Percentiles rank a stretch among this genome's conserved stretches.
These are phyloP conservation scores for Aspergillus proliferans DNA, from an alignment of 2,329 filamentous ascomycete genomes.

Conservation along the genomic window DNA sequence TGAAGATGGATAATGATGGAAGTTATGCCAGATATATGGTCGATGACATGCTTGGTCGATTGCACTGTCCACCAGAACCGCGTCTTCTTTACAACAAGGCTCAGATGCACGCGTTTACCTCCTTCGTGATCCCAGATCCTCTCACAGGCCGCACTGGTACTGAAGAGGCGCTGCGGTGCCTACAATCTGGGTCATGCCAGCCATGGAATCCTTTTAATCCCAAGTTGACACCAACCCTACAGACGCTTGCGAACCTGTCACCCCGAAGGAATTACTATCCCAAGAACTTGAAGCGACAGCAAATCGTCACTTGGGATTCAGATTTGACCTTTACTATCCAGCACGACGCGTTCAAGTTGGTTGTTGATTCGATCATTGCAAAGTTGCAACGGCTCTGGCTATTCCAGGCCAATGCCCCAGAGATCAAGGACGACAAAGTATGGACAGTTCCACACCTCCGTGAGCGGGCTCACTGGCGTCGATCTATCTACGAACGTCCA, in stretches of 20 bases:
- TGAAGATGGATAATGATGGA: slow-evolving; percentile 32
- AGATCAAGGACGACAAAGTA: neutral
- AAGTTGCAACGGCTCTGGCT: neutral
- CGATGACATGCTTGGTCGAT: slow-evolving; percentile 48
- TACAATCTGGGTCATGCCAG: slow-evolving; percentile 47
- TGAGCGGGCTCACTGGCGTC: slow-evolving; percentile 19
- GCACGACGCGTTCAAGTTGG: slow-evolving; percentile 22
- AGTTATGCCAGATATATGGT: slow-evolving; percentile 49
- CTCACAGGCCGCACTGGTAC: slow-evolving; percentile 55
- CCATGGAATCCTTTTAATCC: slow-evolving; percentile 40
- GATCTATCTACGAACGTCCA: slow-evolving; percentile 35
- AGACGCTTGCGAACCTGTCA: slow-evolving; percentile 28
- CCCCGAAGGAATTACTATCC: slow-evolving; percentile 43
- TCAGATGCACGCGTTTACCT: slow-evolving; percentile 55
- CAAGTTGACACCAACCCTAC: slow-evolving; percentile 9
- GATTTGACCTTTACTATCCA: slow-evolving; percentile 37
- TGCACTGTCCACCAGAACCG: slow-evolving; percentile 55
- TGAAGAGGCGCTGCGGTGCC: slow-evolving; percentile 51
- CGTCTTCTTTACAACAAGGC: slow-evolving; percentile 52
- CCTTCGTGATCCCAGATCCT: slow-evolving; percentile 51
- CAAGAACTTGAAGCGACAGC: slow-evolving; percentile 33
- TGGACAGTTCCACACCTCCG: slow-evolving; percentile 2
- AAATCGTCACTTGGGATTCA: slow-evolving; percentile 39
- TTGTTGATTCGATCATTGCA: neutral
- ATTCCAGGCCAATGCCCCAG: neutral